These are phyloP conservation scores for Sanghuangporus baumii DNA, from an alignment of 1,284 basidiomycete genomes.

Conservation along the genomic window DNA sequence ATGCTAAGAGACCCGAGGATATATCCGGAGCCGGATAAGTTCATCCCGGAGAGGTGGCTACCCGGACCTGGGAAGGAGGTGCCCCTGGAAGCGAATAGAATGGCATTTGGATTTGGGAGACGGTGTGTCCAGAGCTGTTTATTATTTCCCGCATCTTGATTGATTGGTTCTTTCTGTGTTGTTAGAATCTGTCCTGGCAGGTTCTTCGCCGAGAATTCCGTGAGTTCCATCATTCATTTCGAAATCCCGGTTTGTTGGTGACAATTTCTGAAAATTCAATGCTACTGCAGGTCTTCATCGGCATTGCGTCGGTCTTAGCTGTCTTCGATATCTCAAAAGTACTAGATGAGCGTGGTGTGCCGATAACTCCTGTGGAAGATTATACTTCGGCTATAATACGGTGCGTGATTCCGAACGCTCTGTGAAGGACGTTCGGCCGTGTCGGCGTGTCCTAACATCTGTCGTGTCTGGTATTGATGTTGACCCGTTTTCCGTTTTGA, in stretches of 20 bases:
- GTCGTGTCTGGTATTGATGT: neutral
- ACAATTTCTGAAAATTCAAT: neutral
- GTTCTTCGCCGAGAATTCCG: conserved; percentile 3
- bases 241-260: neutral
- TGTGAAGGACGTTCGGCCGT: neutral
- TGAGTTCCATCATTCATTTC: neutral
- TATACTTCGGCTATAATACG: conserved; percentile 1
- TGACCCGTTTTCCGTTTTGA: neutral
- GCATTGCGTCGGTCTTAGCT: conserved; percentile 5
- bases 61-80: neutral
- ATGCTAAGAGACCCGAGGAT: conserved; percentile 8
- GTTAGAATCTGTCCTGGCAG: conserved; percentile 9
- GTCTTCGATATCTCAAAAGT: conserved; percentile 10
- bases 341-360: conserved; percentile 6
- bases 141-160: neutral
- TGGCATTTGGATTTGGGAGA: conserved; percentile 12
- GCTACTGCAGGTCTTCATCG: conserved; percentile 8
- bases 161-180: neutral
- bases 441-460: neutral
- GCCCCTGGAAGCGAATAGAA: neutral
- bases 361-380: conserved; percentile 4
- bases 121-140: neutral
- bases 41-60: conserved; percentile 13
- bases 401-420: neutral
- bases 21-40: conserved; percentile 7